Base-by-base conservation (phyloP, 2,329 filamentous ascomycete genomes). In the Hymenoscyphus linearis region DNA sequence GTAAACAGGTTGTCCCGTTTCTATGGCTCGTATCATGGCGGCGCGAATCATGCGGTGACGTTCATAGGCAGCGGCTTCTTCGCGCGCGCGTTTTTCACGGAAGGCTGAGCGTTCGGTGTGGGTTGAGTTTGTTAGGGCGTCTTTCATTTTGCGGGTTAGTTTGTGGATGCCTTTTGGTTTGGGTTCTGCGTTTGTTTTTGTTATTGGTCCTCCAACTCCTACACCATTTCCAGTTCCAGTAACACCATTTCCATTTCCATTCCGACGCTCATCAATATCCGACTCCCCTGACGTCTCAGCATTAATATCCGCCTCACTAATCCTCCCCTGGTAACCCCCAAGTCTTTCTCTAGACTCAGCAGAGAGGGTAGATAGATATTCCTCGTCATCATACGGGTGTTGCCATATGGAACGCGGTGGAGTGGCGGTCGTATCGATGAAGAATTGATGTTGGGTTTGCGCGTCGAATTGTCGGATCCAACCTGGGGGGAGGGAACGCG, bases 381-480 rank as follows among this genome's bases (percentile, higher is more conserved):
- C 66, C 1, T 81, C 77, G 67, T 85, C 84, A 67, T 86, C 84
- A 70, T 85, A 82, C 0, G 84, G 84, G 68, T 86, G 84, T 52
- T 79, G 77, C 84, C 84, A 86, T 66, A 83, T 85, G 60, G 79
- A 80, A 54, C 82, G 78, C 0, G 83, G 82, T 0, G 83, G 83
- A 13, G 79, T 72, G 31, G 75, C 71, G 34, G 68, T 78, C 1
- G 82, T 86, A 72, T 86, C 81, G 67, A 86, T 83, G 72, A 84
- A 86, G 78, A 85, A 87, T 67, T 86, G 83, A 67, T 86, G 84
- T 18, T 79, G 70, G 13, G 76, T 76, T 57, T 79, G 68, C 0
- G 77, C 69, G 68, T 87, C 84, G 70, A 79, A 86, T 62, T 79
- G 77, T 2, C 84, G 75, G 1, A 85, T 73, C 84, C 84, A 86